Conservation (phyloP, 164 flowering plant genomes). For the Sextonia rubra region DNA sequence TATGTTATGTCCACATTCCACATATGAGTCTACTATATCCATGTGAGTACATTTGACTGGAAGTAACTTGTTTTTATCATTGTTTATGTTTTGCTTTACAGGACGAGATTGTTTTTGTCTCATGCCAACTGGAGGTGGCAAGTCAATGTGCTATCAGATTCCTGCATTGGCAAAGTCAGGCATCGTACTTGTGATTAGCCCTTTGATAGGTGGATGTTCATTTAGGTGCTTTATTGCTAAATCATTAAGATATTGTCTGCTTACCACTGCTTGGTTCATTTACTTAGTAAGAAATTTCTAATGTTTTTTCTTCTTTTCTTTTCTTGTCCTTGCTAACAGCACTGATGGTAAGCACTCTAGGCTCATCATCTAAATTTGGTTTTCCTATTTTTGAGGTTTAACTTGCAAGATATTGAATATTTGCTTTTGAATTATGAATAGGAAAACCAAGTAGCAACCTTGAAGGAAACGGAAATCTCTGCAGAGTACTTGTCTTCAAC, state of each 20-base stretch:
- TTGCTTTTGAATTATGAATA: slow-evolving; percentile 19
- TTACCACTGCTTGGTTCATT: slow-evolving; percentile 16
- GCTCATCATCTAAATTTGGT: neutral
- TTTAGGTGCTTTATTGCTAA: slow-evolving; percentile 15
- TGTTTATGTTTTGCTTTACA: slow-evolving; percentile 21
- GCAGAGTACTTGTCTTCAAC: slow-evolving; percentile 91
- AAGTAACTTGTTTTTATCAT: neutral
- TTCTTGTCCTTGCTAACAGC: slow-evolving; percentile 38
- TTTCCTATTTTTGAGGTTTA: slow-evolving; percentile 1
- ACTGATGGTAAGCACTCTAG: slow-evolving; percentile 57
- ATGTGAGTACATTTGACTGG: neutral
- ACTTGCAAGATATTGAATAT: slow-evolving; percentile 1
- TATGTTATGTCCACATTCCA: neutral
- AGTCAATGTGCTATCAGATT: slow-evolving; percentile 91
- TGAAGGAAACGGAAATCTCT: slow-evolving; percentile 79
- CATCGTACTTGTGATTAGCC: slow-evolving; percentile 86
- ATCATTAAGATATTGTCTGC: slow-evolving; percentile 7
- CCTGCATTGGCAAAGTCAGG: slow-evolving; percentile 77
- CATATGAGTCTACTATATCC: neutral
- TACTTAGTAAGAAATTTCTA: slow-evolving; percentile 19
- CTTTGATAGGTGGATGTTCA: slow-evolving; percentile 67
- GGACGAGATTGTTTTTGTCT: slow-evolving; percentile 94
- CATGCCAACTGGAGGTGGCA: slow-evolving; percentile 98
- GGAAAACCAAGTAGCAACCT: slow-evolving; percentile 89
- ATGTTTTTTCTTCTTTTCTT: slow-evolving; percentile 14